Conservation (phyloP, 2,329 filamentous ascomycete species). For the Parastagonospora avenae region DNA sequence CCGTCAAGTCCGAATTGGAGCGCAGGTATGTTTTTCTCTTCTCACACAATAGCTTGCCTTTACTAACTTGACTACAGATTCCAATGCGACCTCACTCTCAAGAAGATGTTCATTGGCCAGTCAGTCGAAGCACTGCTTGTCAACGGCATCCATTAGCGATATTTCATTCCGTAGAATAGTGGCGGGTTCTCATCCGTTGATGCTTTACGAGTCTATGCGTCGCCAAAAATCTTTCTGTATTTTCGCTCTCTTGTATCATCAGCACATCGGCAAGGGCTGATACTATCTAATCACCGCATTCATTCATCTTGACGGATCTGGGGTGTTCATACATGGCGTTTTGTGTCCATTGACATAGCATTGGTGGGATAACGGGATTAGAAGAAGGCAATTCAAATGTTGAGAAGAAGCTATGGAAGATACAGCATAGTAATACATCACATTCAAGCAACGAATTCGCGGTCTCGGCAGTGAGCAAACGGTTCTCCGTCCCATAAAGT, state of each 20-base stretch:
- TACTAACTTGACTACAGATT: slow-evolving; percentile 58
- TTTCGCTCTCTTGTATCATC: slow-evolving; percentile 7
- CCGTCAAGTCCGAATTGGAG: slow-evolving; percentile 92
- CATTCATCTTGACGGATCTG: too few species aligned
- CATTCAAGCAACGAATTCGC: too few species aligned
- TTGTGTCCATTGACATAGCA: too few species aligned
- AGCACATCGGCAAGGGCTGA: background rate
- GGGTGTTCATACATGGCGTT: too few species aligned
- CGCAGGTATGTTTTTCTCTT: slow-evolving; percentile 57
- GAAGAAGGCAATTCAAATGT: too few species aligned
- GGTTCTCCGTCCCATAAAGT: too few species aligned
- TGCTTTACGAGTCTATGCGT: slow-evolving; percentile 24
- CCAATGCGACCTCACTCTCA: slow-evolving; percentile 81
- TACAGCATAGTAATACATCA: too few species aligned
- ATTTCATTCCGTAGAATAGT: background rate
- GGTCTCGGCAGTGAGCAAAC: too few species aligned
- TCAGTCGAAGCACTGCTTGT: slow-evolving; percentile 37
- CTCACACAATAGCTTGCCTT: background rate
- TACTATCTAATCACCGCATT: background rate
- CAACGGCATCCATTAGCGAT: slow-evolving; percentile 26
- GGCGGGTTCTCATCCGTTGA: slow-evolving; percentile 3
- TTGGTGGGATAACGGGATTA: too few species aligned
- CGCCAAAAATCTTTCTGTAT: slow-evolving; percentile 16
- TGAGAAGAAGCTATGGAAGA: too few species aligned
- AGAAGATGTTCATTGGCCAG: slow-evolving; percentile 80